Evolutionary conservation across 2,329 filamentous ascomycete genomes (phyloP).

Genomic region (Didymella exigua): DNA sequence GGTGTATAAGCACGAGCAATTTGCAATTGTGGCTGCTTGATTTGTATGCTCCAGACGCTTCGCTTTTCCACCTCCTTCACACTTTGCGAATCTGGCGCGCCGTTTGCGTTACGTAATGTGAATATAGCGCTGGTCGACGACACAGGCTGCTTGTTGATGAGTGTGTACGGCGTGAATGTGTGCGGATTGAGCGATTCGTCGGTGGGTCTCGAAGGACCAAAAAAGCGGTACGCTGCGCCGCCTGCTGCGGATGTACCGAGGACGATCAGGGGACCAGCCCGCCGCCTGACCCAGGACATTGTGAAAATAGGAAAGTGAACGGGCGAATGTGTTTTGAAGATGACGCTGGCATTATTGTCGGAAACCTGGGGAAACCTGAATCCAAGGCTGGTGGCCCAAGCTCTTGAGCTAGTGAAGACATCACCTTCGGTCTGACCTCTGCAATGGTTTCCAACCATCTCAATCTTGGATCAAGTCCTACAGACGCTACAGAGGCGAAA

Average conservation of each 20-base stretch:
- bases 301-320: background rate
- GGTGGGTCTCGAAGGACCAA: slow-evolving; percentile 27
- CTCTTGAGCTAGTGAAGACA: background rate
- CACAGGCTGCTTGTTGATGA: slow-evolving; percentile 65
- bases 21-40: slow-evolving; percentile 93
- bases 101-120: slow-evolving; percentile 58
- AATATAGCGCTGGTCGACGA: slow-evolving; percentile 73
- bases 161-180: slow-evolving; percentile 69
- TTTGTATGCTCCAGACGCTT: slow-evolving; percentile 85
- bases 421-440: background rate
- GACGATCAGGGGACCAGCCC: slow-evolving; percentile 38
- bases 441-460: background rate
- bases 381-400: slow-evolving; percentile 2
- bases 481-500: too few relatives aligned
- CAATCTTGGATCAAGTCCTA: background rate
- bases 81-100: slow-evolving; percentile 35
- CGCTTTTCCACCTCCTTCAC: slow-evolving; percentile 57
- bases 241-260: slow-evolving; percentile 42
- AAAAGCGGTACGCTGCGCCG: slow-evolving; percentile 44
- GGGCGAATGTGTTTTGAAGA: background rate
- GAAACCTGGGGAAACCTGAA: slow-evolving; percentile 6
- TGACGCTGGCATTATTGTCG: background rate
- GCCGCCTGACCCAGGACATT: slow-evolving; percentile 41
- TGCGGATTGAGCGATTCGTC: slow-evolving; percentile 58
- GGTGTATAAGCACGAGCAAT: slow-evolving; percentile 93